These are phyloP conservation scores for Mucor ambiguus DNA, from an alignment of 371 early-diverging fungal genomes.

Conservation along the genomic window DNA sequence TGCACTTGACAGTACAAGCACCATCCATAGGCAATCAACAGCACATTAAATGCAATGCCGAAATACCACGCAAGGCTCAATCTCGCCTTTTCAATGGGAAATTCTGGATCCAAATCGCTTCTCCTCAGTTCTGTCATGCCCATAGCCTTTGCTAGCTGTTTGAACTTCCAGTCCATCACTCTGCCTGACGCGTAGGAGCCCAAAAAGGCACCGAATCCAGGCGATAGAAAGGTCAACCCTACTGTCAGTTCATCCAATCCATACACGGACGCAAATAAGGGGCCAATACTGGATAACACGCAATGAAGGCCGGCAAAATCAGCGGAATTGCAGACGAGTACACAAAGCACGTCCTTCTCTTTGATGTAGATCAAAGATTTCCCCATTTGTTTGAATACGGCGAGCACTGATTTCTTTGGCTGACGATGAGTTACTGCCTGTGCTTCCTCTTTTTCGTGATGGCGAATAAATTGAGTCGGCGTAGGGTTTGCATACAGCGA, in stretches of 20 bases:
- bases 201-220: slow-evolving; percentile 30
- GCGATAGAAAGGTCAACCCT: slow-evolving; percentile 34
- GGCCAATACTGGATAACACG: slow-evolving; percentile 37
- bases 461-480: slow-evolving; percentile 23
- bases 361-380: slow-evolving; percentile 33
- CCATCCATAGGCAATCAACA: slow-evolving; percentile 45
- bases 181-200: slow-evolving; percentile 35
- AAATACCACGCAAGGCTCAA: slow-evolving; percentile 39
- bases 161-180: slow-evolving; percentile 29
- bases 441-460: not conserved
- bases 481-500: slow-evolving; percentile 47
- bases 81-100: slow-evolving; percentile 42
- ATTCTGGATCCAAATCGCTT: slow-evolving; percentile 23
- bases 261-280: slow-evolving; percentile 22
- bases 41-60: slow-evolving; percentile 33
- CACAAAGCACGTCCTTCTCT: slow-evolving; percentile 36
- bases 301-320: slow-evolving; percentile 45
- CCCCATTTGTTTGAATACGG: not conserved
- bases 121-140: slow-evolving; percentile 15
- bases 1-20: slow-evolving; percentile 29
- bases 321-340: slow-evolving; percentile 33
- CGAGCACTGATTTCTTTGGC: not conserved
- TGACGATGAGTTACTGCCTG: too few species aligned
- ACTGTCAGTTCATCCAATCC: slow-evolving; percentile 29
- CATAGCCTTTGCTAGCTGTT: slow-evolving; percentile 11